phyloP scores from a whole-genome alignment of 352 stramenopile genomes.

The Globisporangium mamillatum region DNA sequence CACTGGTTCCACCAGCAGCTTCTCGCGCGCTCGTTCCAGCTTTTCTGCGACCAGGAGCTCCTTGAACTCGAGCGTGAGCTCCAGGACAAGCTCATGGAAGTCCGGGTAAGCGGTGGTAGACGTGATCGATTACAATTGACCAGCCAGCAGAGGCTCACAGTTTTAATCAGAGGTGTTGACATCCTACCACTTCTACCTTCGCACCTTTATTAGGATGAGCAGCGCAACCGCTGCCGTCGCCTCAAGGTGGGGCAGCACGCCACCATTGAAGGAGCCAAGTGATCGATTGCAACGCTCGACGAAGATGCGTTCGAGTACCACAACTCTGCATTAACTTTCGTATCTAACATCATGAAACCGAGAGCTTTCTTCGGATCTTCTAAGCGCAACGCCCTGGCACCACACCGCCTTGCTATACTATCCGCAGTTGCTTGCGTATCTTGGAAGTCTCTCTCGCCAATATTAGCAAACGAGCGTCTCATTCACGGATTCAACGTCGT shows the following conservation, averaged over 20 bases:
- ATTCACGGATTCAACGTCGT: slow-evolving; percentile 13
- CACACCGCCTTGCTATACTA: neutral
- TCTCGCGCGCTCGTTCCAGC: slow-evolving; percentile 44
- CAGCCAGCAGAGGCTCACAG: neutral
- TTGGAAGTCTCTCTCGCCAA: neutral
- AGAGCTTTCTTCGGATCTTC: neutral
- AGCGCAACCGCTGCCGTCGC: slow-evolving; percentile 21
- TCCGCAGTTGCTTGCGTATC: neutral
- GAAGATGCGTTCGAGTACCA: neutral
- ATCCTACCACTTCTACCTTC: neutral
- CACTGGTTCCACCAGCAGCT: slow-evolving; percentile 69
- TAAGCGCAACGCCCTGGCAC: neutral
- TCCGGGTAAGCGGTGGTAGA: slow-evolving; percentile 21
- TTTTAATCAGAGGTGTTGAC: neutral
- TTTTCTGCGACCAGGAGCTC: slow-evolving; percentile 46
- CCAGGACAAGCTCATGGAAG: slow-evolving; percentile 43
- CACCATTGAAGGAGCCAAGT: slow-evolving; percentile 8
- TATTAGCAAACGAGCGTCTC: neutral
- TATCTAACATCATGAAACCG: neutral
- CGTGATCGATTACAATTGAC: neutral
- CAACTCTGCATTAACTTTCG: neutral
- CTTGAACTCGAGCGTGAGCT: slow-evolving; percentile 46
- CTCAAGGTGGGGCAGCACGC: slow-evolving; percentile 2
- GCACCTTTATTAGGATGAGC: slow-evolving; percentile 24
- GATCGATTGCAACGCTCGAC: neutral